Evolutionary conservation across 345 rosid genomes (phyloP).

Genomic region (Gossypium sturtianum): DNA sequence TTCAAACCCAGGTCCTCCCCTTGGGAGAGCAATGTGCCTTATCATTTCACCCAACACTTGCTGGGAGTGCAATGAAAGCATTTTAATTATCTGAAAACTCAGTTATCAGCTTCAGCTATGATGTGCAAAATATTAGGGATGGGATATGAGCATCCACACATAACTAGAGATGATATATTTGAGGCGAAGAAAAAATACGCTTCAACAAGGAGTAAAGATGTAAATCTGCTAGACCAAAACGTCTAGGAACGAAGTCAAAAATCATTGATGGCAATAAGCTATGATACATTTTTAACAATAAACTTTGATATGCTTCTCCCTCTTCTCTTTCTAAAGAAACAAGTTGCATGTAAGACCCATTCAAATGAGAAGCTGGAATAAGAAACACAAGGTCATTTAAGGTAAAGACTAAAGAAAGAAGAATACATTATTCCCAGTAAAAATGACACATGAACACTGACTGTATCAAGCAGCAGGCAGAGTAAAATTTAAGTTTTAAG

Average conservation of each 20-base stretch:
- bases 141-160: neutral
- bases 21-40: too few relatives aligned
- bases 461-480: neutral
- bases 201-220: neutral
- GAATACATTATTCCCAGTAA: neutral
- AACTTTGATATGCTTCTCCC: neutral
- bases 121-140: neutral
- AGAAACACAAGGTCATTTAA: neutral
- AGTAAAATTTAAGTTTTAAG: neutral
- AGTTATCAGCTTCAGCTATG: neutral
- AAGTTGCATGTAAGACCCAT: neutral
- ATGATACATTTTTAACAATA: neutral
- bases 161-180: neutral
- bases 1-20: too few relatives aligned
- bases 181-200: neutral
- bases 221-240: neutral
- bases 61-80: too few relatives aligned
- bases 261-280: neutral
- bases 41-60: too few relatives aligned
- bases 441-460: neutral
- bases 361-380: neutral
- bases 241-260: neutral
- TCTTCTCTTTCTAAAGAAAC: neutral
- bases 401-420: neutral
- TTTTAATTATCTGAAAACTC: constrained; percentile 1